Evolutionary conservation across 306 rosid genomes (phyloP).

Genomic region (Quercus dentata): DNA sequence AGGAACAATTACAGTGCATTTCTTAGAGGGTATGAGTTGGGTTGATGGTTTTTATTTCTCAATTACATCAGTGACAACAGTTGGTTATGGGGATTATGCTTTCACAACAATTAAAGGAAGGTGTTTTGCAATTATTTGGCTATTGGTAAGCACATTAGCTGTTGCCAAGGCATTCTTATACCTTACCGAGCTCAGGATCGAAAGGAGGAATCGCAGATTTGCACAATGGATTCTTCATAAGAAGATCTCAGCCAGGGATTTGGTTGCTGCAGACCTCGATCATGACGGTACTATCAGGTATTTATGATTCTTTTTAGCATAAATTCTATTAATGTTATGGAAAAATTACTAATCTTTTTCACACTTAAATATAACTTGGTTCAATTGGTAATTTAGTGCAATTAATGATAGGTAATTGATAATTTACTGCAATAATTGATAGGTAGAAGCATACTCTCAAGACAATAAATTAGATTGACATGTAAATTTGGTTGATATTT

Average conservation of each 20-base stretch:
- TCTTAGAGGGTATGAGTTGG: constrained; percentile 47
- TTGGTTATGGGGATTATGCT: constrained; percentile 69
- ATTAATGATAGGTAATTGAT: neutral
- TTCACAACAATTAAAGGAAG: constrained; percentile 50
- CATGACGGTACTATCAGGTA: constrained; percentile 82
- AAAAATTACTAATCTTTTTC: neutral
- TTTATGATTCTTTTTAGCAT: neutral
- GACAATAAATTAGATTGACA: neutral
- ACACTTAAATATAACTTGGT: neutral
- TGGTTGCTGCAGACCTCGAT: constrained; percentile 66
- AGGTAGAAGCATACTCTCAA: neutral
- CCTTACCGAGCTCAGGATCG: constrained; percentile 58
- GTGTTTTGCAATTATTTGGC: constrained; percentile 65
- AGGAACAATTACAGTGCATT: constrained; percentile 48
- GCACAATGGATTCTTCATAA: constrained; percentile 63
- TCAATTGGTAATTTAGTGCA: neutral
- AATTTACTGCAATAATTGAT: neutral
- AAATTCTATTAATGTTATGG: neutral
- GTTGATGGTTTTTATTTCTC: constrained; percentile 60
- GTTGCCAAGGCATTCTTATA: constrained; percentile 66
- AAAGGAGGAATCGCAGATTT: constrained; percentile 54
- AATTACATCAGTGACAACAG: constrained; percentile 69
- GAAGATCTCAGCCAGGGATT: constrained; percentile 61
- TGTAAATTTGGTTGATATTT: neutral
- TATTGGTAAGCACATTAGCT: constrained; percentile 62